Evolutionary conservation across 2,329 filamentous ascomycete species (phyloP).

Genomic region (Pseudogymnoascus sp.): DNA sequence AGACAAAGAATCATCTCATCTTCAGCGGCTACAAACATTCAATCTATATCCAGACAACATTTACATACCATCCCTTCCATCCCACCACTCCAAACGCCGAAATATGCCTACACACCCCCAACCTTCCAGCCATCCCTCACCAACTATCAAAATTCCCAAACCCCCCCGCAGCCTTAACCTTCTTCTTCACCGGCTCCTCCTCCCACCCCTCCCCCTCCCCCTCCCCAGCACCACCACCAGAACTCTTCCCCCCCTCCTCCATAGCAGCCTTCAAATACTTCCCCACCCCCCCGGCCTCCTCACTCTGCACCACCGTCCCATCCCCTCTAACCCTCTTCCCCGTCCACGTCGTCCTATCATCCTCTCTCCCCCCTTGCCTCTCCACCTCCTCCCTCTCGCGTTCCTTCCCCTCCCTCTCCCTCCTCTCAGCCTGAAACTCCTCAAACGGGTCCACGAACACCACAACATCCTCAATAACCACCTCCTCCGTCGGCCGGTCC

Average conservation of each 20-base stretch:
- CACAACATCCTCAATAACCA: slow-evolving; percentile 72
- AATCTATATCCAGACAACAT: neutral
- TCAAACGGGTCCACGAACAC: slow-evolving; percentile 93
- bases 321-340: slow-evolving; percentile 75
- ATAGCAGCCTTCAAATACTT: slow-evolving; percentile 70
- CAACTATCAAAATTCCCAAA: slow-evolving; percentile 95
- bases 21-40: neutral
- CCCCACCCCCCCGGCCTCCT: slow-evolving; percentile 47
- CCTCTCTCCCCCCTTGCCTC: slow-evolving; percentile 64
- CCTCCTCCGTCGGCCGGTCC: slow-evolving; percentile 67
- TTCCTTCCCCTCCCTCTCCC: slow-evolving; percentile 50
- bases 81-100: neutral
- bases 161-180: slow-evolving; percentile 61
- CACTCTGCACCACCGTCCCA: slow-evolving; percentile 44
- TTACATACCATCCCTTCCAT: neutral
- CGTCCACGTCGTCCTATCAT: slow-evolving; percentile 91
- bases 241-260: slow-evolving; percentile 26
- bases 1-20: neutral
- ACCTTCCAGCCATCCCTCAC: slow-evolving; percentile 38
- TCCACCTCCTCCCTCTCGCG: slow-evolving; percentile 53
- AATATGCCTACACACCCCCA: neutral
- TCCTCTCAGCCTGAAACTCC: slow-evolving; percentile 74
- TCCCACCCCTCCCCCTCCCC: slow-evolving; percentile 51
- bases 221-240: slow-evolving; percentile 42
- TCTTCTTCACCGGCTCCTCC: slow-evolving; percentile 71